phyloP scores from a whole-genome alignment of 108 stramenopile species.

The Skeletonema costatum region DNA sequence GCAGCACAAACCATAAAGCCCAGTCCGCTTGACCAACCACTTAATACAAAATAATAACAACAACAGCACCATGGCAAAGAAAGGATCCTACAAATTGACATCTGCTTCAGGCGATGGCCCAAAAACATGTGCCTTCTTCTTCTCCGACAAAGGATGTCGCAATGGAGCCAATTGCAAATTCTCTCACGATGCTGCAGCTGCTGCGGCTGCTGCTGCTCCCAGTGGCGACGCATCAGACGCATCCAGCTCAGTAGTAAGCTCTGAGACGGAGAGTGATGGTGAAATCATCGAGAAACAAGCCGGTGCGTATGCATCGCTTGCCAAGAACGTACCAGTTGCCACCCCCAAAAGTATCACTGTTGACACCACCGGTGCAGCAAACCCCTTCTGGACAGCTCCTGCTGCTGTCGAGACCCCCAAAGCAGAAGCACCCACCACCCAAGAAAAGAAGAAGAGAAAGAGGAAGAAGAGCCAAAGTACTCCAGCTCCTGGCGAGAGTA shows the following conservation, averaged over 20 bases:
- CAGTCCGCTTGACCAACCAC: background rate
- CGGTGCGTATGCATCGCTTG: conserved; percentile 48
- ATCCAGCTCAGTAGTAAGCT: conserved; percentile 61
- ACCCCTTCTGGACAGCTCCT: conserved; percentile 11
- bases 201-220: conserved; percentile 4
- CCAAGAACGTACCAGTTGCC: conserved; percentile 4
- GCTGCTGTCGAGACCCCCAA: conserved; percentile 7
- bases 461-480: conserved; percentile 17
- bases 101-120: conserved; percentile 48
- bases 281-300: conserved; percentile 44
- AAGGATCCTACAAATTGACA: conserved; percentile 70
- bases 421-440: conserved; percentile 12
- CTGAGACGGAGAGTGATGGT: conserved; percentile 69
- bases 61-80: conserved; percentile 44
- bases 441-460: conserved; percentile 50
- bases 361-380: conserved; percentile 6
- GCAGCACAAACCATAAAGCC: no score
- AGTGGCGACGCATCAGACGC: conserved; percentile 12
- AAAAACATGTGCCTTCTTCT: conserved; percentile 75
- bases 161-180: conserved; percentile 87
- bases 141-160: conserved; percentile 73
- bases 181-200: conserved; percentile 50
- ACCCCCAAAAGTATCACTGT: background rate
- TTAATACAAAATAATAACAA: background rate
- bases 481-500: conserved; percentile 24